Base-by-base conservation (phyloP, 371 early-diverging fungal species). In the Mucor circinelloides region DNA sequence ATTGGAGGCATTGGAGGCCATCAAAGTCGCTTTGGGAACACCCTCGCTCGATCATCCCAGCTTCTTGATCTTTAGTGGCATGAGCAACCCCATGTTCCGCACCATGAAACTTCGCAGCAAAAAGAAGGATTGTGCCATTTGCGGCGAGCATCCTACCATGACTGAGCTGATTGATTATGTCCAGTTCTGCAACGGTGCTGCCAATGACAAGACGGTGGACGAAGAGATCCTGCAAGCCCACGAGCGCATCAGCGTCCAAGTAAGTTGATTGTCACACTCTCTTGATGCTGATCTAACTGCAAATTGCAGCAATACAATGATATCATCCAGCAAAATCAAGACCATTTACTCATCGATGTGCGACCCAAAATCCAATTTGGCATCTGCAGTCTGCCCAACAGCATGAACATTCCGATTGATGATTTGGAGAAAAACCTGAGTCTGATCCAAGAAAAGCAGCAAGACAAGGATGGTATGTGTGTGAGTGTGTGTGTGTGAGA, bases 1-100 rank as follows among this genome's bases (percentile, higher is more conserved):
- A 32, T 70, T 99, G 40, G 95, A 99, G 84, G 99, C 99, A 25
- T 82, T 97, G 58, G 98, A 99, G 79, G 95, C 91, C 2, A 93
- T 99, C 67, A 99, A 98, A 73, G 85, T 97, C 25, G 79, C 88
- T 0, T 77, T 86, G 0, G 85, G 79, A 12, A 66, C 71, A 44
- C 60, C 72, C 10, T 58, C 57, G 6, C 48, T 66, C 2, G 82
- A 86, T 58, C 68, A 84, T 4, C 92, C 93, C 27, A 88, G 84
- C 27, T 75, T 98, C 75, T 84, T 96, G 23, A 74, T 97, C 0
- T 92, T 95, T 68, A 93, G 93, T 38, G 95, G 90, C 25, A 72
- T 83, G 36, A 77, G 79, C 4, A 71, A 85, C 9, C 93, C 93
- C n/a, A 81, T 90, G 72, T 94, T 96, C 72, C 86, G 95, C 34